Base-by-base conservation (phyloP, 2,329 filamentous ascomycete genomes). In the Aspergillus sp. region DNA sequence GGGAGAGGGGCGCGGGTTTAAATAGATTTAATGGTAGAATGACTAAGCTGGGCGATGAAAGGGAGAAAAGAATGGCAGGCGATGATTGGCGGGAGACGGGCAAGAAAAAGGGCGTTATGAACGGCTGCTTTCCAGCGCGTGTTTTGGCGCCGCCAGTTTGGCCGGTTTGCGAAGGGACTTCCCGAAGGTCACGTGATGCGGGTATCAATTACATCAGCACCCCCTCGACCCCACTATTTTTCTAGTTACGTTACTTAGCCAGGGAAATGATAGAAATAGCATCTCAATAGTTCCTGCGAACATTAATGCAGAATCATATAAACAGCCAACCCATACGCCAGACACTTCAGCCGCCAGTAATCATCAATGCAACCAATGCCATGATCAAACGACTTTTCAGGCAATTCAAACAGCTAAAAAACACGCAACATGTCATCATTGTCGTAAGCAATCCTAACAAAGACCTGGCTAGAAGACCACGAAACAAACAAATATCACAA, bases 51-150 rank as follows among this genome's bases (percentile, higher is more conserved):
- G 50, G 47, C 35, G 51, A 44, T 52, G 61, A 53, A 56, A 55
- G 54, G 53, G 56, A 53, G 44, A 57, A 59, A 60, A 58, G 55
- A 60, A 61, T 52, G 56, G 57, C 35, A 57, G 49, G 54, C 47
- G 59, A 52, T 72, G 64, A 69, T 71, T 73, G 70, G 67, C 60
- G 61, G 62, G 56, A 50, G 50, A 60, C 49, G 56, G 56, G 45
- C 53, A 55, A 55, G 46, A 64, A 70, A 73, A 70, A 62, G 65
- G 57, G 57, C 47, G 68, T 72, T 73, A 71, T 70, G 69, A 72
- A 68, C 60, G 65, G 63, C 65, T 58, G 66, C 62, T 71, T 73
- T 73, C 58, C 56, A 66, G 66, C 51, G 52, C 49, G 55, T 61
- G 57, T 63, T 67, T 65, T 58, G 43, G 49, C 47, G 43, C 26